A percentile compares a stretch with the other conserved stretches of the same genome.
Evolutionary conservation across 2,329 filamentous ascomycete genomes (phyloP).

Genomic region (Emmonsiellopsis sp.): DNA sequence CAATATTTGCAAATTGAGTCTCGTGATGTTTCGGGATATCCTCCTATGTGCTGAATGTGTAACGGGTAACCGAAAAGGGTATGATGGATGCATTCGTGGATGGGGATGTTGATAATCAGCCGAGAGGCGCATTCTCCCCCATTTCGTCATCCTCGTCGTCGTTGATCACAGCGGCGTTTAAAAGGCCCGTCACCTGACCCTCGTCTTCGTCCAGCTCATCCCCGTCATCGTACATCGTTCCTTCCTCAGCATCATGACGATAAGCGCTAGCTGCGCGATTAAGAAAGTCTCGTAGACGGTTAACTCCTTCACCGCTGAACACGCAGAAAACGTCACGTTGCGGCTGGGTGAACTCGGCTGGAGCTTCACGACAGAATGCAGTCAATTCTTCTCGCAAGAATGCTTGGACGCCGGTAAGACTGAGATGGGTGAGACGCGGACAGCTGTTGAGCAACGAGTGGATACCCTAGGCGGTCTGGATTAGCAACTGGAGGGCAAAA

Average conservation of each 20-base stretch:
- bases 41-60: neutral
- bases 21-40: neutral
- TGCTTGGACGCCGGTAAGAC: slow-evolving; percentile 83
- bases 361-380: slow-evolving; percentile 76
- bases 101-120: neutral
- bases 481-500: neutral
- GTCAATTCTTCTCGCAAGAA: slow-evolving; percentile 82
- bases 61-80: neutral
- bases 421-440: slow-evolving; percentile 84
- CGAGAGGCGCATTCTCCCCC: slow-evolving; percentile 15
- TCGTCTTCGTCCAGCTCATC: slow-evolving; percentile 37
- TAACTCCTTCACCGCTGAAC: slow-evolving; percentile 82
- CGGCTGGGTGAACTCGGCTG: slow-evolving; percentile 85
- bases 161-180: slow-evolving; percentile 34
- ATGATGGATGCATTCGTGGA: neutral
- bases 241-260: slow-evolving; percentile 26
- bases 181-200: slow-evolving; percentile 31
- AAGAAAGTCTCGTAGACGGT: slow-evolving; percentile 66
- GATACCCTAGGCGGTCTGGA: slow-evolving; percentile 58
- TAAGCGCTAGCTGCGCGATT: slow-evolving; percentile 41
- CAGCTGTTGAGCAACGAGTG: slow-evolving; percentile 82
- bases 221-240: slow-evolving; percentile 37
- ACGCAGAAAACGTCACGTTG: slow-evolving; percentile 96
- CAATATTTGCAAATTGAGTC: neutral
- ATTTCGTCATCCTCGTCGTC: slow-evolving; percentile 29